Conservation (phyloP, 164 flowering plant species). For the Euptelea pleiosperma region DNA sequence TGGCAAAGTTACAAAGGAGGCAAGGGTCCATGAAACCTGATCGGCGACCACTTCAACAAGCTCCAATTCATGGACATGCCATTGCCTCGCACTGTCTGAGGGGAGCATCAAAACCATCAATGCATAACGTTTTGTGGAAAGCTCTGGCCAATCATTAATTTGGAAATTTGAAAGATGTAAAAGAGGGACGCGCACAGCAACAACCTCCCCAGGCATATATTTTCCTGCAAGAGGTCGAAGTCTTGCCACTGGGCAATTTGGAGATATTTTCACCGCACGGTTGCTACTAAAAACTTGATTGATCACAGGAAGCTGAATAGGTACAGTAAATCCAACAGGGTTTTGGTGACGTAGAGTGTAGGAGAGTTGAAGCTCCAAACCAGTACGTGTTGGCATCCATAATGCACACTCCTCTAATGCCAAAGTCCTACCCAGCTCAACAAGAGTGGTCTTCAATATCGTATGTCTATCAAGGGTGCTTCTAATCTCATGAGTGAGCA, state of each 20-base stretch:
- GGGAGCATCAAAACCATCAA: conserved; percentile 93
- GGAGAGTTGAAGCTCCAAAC: conserved; percentile 78
- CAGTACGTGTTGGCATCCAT: conserved; percentile 85
- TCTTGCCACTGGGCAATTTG: conserved; percentile 68
- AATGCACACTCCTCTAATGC: conserved; percentile 83
- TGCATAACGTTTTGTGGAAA: conserved; percentile 70
- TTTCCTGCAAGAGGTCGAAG: conserved; percentile 56
- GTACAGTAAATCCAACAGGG: conserved; percentile 65
- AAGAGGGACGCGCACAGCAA: conserved; percentile 87
- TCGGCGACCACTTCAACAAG: conserved; percentile 94
- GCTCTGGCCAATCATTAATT: conserved; percentile 78
- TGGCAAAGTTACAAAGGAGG: background rate
- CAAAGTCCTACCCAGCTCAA: conserved; percentile 79
- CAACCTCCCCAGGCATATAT: conserved; percentile 73
- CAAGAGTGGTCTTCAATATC: conserved; percentile 73
- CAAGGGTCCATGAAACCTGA: conserved; percentile 42
- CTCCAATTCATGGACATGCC: conserved; percentile 87
- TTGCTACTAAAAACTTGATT: conserved; percentile 66
- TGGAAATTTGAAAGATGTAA: conserved; percentile 74
- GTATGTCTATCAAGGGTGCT: conserved; percentile 87
- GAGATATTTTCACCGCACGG: conserved; percentile 67
- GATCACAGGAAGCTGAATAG: conserved; percentile 69
- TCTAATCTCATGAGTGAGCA: conserved; percentile 89
- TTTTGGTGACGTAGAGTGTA: conserved; percentile 68
- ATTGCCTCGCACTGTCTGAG: conserved; percentile 74